Base-by-base conservation (phyloP, 2,329 filamentous ascomycete genomes). In the Fusarium sp. region DNA sequence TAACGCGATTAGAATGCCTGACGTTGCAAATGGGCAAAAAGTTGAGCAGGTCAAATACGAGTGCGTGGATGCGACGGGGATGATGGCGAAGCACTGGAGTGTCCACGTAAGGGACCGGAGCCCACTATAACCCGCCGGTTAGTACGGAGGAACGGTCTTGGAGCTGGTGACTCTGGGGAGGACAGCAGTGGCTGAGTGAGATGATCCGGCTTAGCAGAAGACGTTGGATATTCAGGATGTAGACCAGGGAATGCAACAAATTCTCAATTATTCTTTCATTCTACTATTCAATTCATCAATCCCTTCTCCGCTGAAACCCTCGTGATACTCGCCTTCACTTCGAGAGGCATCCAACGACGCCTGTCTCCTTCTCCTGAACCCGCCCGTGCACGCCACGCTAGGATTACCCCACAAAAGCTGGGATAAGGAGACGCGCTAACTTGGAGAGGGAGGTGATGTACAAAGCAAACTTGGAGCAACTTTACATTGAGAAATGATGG, bases 71-170 rank as follows among this genome's bases (percentile, higher is more conserved):
- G 64, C 72, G 71, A 76, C 69, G 66, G 64, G 69, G 61, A 67
- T 59, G 74, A 74, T 77, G 72, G 75, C 69, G 66, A 71, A 70
- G 62, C 46, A 42, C 38, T 35, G 29, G 62, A 78, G 69, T 77
- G 76, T 78, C 76, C 76, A 78, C 76, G 76, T 78, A 78, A 78
- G 71, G 73, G 70, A 77, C 68, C 60, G 42, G 70, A 72, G 59
- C 40, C 69, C 69, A 71, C 69, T 63, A 74, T 66, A 74, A 69
- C 68, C 71, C 58, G 53, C 71, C 61, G 68, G 68, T 62, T 72
- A 74, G 71, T 72, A 72, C 67, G 71, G 71, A 73, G 67, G 33
- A 64, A 62, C 60, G 24, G 36, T 16, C 27, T 56, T 38, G 51
- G 61, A 57, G 59, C 59, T 56, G 60, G 27, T 56, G 60, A 63